These are phyloP conservation scores for Skeletonema potamos DNA, from an alignment of 108 stramenopile species.

Conservation along the genomic window DNA sequence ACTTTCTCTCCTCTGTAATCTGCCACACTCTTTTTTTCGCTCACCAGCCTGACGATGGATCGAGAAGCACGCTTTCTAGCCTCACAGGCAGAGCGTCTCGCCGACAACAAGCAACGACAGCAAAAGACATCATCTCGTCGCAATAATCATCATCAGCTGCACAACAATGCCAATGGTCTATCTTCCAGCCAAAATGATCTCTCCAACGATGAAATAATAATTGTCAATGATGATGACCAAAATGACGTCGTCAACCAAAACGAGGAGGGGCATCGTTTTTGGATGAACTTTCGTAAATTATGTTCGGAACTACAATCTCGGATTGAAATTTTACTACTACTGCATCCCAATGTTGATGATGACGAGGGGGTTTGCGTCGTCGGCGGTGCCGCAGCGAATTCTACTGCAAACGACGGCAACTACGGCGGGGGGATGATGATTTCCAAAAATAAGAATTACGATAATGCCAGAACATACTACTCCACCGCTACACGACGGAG, in stretches of 20 bases:
- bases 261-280: constrained; percentile 20
- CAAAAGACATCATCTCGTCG: constrained; percentile 2
- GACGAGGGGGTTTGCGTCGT: too few species aligned
- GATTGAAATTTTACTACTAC: constrained; percentile 19
- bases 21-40: too few species aligned
- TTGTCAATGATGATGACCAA: background rate
- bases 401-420: background rate
- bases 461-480: constrained; percentile 16
- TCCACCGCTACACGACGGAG: constrained; percentile 35
- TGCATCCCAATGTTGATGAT: too few species aligned
- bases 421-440: too few species aligned
- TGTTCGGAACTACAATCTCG: constrained; percentile 21
- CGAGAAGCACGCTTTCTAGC: constrained; percentile 25
- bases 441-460: too few species aligned
- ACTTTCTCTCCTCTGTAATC: too few species aligned
- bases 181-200: background rate
- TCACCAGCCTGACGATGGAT: too few species aligned
- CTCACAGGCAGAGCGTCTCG: constrained; percentile 24
- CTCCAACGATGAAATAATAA: background rate
- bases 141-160: background rate
- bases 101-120: constrained; percentile 8
- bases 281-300: constrained; percentile 25
- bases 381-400: too few species aligned
- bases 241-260: background rate
- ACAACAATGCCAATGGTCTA: background rate